Evolutionary conservation across 2,329 filamentous ascomycete species (phyloP), one percentile per base, ranked within the genome.

Genomic region (Elsinoe australis): DNA sequence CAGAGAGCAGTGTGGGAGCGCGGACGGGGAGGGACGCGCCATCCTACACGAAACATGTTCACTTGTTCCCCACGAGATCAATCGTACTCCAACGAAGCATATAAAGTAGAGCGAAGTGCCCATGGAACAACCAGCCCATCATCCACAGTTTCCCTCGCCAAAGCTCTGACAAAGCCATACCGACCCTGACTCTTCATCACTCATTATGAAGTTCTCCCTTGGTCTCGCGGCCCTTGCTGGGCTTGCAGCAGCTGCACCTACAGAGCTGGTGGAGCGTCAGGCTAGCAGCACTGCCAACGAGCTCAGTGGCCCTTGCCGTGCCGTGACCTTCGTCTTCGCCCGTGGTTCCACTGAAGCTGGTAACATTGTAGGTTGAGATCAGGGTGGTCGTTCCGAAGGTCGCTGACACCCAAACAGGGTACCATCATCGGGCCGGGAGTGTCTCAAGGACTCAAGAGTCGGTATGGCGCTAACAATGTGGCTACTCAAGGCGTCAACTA

Each of bases 291-390:
- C 33, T 38, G 45, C 33, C 33, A 35, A 35, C 10, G 45, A 34
- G 32, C 18, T 35, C 19, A 36, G 39, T 26, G 54, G 53, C 9
- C 42, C 49, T 5, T 73, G 71, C 60, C 68, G 67, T 36, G 56
- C 65, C 21, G 67, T 74, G 51, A 76, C 74, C 3, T 60, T 78
- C 44, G 69, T 79, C 53, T 78, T 74, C 52, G 75, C 75, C n/a
- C 70, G 75, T 10, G 75, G 75, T 4, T 77, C 74, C 6, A 70
- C 67, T 10, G 33, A 35, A 24, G 24, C 33, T 7, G 45, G 45
- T 22, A 34, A 48, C 22, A 19, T 48, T 9, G 31, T 35, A 29
- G 18, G 39, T 10, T 18, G 17, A 29, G n/a, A n/a, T n/a, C 9
- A 14, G n/a, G 6, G 8, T 8, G 4, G 22, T 10, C 32, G 4